These are phyloP conservation scores for Rosa lucieae DNA, from an alignment of 306 rosid genomes.

Conservation along the genomic window DNA sequence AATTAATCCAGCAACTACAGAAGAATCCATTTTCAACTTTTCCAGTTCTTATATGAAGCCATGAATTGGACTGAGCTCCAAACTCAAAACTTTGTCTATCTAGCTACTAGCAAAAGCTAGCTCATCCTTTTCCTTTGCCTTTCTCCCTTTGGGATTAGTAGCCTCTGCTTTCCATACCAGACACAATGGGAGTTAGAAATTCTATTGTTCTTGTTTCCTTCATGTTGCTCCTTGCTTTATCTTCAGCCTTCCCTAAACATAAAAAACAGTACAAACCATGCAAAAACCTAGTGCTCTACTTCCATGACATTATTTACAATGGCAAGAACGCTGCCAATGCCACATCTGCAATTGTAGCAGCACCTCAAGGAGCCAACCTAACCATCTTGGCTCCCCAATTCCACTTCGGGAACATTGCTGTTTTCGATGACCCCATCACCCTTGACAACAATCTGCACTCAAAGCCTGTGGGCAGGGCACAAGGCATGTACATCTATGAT, in stretches of 20 bases:
- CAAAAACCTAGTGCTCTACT: slow-evolving; percentile 51
- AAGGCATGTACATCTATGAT: slow-evolving; percentile 68
- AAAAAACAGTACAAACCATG: slow-evolving; percentile 46
- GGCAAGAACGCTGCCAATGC: slow-evolving; percentile 62
- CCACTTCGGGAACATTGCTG: slow-evolving; percentile 65
- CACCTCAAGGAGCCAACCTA: slow-evolving; percentile 57
- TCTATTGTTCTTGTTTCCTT: slow-evolving; percentile 17
- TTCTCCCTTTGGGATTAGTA: not conserved
- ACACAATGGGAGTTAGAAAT: slow-evolving; percentile 36
- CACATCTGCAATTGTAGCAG: slow-evolving; percentile 70
- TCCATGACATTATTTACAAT: slow-evolving; percentile 71
- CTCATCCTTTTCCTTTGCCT: not conserved
- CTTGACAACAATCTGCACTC: slow-evolving; percentile 68
- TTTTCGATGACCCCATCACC: slow-evolving; percentile 79
- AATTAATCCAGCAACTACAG: not conserved
- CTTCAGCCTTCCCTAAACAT: slow-evolving; percentile 35
- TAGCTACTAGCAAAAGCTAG: not conserved
- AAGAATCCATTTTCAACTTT: not conserved
- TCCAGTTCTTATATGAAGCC: slow-evolving; percentile 2
- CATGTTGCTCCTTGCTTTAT: slow-evolving; percentile 24
- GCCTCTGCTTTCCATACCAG: not conserved
- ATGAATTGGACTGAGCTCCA: not conserved
- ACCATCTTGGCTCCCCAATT: slow-evolving; percentile 47
- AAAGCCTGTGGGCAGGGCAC: slow-evolving; percentile 72
- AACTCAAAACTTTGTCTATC: not conserved